A percentile compares a stretch with the other conserved stretches of the same genome.
Conservation (phyloP, 257 asterid species). For the Plantago ovata region DNA sequence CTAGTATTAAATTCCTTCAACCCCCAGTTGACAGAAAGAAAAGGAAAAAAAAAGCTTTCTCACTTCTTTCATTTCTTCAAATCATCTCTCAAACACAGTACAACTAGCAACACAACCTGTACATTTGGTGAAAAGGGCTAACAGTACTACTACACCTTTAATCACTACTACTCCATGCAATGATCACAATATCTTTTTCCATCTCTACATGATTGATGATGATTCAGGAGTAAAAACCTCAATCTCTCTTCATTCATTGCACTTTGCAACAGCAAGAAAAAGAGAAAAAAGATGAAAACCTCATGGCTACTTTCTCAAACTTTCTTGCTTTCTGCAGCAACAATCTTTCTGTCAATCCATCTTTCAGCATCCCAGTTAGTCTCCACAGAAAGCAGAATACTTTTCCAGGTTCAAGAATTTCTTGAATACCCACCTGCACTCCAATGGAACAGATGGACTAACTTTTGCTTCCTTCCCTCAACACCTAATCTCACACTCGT, state of each 20-base stretch:
- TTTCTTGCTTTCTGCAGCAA: conserved; percentile 27
- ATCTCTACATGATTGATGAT: too few relatives aligned
- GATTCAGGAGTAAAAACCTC: too few relatives aligned
- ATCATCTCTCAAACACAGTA: conserved; percentile 10
- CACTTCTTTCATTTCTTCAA: conserved; percentile 11
- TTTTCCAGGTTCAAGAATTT: conserved; percentile 55
- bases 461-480: conserved; percentile 61
- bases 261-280: conserved; percentile 10
- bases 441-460: conserved; percentile 85
- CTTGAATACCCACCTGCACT: conserved; percentile 78
- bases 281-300: conserved; percentile 7
- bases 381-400: conserved; percentile 57
- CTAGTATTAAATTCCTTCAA: conserved; percentile 3
- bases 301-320: not conserved
- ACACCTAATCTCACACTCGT: conserved; percentile 48
- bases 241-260: too few relatives aligned
- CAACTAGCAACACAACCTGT: conserved; percentile 17
- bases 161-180: conserved; percentile 20
- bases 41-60: not conserved
- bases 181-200: not conserved
- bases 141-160: too few relatives aligned
- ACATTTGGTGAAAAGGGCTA: not conserved
- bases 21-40: not conserved
- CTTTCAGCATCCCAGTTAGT: conserved; percentile 44
- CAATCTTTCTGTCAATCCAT: conserved; percentile 27